Evolutionary conservation across 352 stramenopile genomes (phyloP).

Genomic region (Pseudoperonospora humuli): DNA sequence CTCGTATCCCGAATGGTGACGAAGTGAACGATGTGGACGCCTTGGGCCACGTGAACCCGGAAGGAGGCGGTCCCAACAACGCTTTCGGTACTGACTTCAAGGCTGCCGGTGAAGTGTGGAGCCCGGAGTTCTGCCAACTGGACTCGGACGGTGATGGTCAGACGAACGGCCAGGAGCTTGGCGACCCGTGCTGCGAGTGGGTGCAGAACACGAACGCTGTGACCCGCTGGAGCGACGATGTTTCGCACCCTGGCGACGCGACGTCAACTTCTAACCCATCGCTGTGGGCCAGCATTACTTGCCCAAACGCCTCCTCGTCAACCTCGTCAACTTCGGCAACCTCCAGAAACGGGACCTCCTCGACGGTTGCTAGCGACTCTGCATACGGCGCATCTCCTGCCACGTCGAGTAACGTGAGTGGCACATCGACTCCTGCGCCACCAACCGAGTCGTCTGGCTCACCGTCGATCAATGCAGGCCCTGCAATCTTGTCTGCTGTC

Average conservation of each 20-base stretch:
- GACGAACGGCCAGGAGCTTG: constrained; percentile 84
- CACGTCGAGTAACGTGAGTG: too few species aligned
- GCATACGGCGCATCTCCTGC: too few species aligned
- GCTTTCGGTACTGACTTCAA: constrained; percentile 12
- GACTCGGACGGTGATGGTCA: constrained; percentile 77
- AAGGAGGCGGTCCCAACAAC: constrained; percentile 30
- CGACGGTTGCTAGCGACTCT: too few species aligned
- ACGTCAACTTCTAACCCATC: constrained; percentile 21
- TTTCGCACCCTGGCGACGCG: constrained; percentile 32
- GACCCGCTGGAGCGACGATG: constrained; percentile 13
- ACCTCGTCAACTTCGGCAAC: not conserved
- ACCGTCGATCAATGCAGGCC: too few species aligned
- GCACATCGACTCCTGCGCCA: too few species aligned
- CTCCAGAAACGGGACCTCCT: too few species aligned
- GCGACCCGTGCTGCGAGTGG: constrained; percentile 77
- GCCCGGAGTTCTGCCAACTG: constrained; percentile 39
- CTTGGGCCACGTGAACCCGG: constrained; percentile 27
- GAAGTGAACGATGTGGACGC: constrained; percentile 24
- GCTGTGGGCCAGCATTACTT: constrained; percentile 27
- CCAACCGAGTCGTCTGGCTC: too few species aligned
- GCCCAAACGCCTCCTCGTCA: constrained; percentile 1
- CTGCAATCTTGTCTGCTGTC: too few species aligned
- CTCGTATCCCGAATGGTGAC: constrained; percentile 26
- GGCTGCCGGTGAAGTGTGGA: constrained; percentile 20
- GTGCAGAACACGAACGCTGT: constrained; percentile 20